Evolutionary conservation across 2,329 filamentous ascomycete species (phyloP).

Genomic region (Trichoderma koningiopsis): DNA sequence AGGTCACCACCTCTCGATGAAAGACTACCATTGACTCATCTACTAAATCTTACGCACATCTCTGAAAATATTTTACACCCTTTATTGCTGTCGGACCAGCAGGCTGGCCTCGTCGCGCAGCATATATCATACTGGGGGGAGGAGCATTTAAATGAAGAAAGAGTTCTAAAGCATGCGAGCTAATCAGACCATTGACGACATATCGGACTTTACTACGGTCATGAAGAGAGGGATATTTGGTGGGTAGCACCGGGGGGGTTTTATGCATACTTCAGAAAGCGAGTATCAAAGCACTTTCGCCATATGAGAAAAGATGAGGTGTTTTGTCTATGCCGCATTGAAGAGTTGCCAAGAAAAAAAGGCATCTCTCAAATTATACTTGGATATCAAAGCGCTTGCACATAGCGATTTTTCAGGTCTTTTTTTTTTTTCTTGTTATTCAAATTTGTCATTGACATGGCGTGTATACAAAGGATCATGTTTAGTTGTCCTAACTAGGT

Average conservation of each 20-base stretch:
- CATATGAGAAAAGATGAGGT: background rate
- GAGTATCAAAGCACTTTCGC: background rate
- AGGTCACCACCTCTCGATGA: conserved; percentile 13
- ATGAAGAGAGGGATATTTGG: background rate
- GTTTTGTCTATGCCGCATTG: conserved; percentile 8
- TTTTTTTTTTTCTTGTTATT: background rate
- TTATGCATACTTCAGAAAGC: background rate
- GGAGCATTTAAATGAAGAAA: background rate
- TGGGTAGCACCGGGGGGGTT: background rate
- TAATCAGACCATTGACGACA: background rate
- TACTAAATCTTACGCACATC: background rate
- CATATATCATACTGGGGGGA: background rate
- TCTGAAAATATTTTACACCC: background rate
- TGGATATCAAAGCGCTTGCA: conserved; percentile 20
- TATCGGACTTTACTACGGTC: background rate
- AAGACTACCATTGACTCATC: background rate
- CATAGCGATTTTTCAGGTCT: conserved; percentile 4
- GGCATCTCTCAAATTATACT: conserved; percentile 15
- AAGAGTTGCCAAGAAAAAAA: background rate
- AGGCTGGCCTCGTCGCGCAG: conserved; percentile 16
- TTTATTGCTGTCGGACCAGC: conserved; percentile 4
- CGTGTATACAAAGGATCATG: conserved; percentile 3
- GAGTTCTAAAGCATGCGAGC: background rate
- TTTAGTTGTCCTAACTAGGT: conserved; percentile 6
- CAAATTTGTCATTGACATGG: conserved; percentile 12